These are phyloP conservation scores for Spirogloea muscicola DNA, from an alignment of 139 green algal genomes.

Conservation along the genomic window DNA sequence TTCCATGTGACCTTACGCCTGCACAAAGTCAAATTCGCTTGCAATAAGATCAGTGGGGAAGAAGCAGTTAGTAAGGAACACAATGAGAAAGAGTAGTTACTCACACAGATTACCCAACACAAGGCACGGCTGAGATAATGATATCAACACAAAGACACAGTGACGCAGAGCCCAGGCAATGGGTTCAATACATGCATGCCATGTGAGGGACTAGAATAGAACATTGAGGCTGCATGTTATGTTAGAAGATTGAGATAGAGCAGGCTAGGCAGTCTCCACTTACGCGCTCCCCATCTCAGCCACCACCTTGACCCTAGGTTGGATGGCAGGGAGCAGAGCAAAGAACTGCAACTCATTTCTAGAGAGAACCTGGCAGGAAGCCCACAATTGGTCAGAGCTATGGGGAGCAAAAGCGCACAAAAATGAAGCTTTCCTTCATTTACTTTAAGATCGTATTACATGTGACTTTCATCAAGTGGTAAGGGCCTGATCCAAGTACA, in stretches of 20 bases:
- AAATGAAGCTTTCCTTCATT: background rate
- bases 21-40: no score
- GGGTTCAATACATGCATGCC: constrained; percentile 2
- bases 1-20: constrained; percentile 46
- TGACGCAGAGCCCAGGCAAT: background rate
- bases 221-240: no score
- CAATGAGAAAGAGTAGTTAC: constrained; percentile 6
- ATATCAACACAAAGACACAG: background rate
- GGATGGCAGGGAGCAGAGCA: constrained; percentile 35
- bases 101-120: constrained; percentile 1
- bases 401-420: background rate
- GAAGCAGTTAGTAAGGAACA: no score
- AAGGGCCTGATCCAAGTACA: background rate
- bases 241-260: no score
- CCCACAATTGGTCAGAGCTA: background rate
- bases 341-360: constrained; percentile 46
- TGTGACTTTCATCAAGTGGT: background rate
- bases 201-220: background rate
- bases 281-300: constrained; percentile 38
- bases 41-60: no score
- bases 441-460: background rate
- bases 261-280: no score
- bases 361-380: constrained; percentile 37
- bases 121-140: background rate
- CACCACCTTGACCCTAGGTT: constrained; percentile 43